phyloP scores from a whole-genome alignment of 1,139 yeast species.

The Nadsonia commutata region DNA sequence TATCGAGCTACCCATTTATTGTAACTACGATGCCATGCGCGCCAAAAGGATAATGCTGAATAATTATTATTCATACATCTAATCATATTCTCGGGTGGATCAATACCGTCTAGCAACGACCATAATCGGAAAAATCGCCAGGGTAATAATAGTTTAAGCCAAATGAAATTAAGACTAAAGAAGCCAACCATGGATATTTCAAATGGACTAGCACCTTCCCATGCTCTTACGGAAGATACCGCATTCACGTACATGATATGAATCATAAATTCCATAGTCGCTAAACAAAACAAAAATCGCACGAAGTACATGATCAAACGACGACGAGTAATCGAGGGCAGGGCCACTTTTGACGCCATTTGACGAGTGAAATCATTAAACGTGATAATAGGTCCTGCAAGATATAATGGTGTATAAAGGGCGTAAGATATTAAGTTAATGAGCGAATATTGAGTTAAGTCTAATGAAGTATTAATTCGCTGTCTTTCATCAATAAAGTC shows the following conservation, averaged over 20 bases:
- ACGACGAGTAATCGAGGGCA: constrained; percentile 38
- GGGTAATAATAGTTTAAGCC: constrained; percentile 83
- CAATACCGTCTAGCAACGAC: constrained; percentile 82
- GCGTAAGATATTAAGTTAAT: constrained; percentile 60
- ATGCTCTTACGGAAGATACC: constrained; percentile 73
- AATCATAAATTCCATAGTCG: constrained; percentile 76
- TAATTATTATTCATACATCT: constrained; percentile 91
- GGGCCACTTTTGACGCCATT: constrained; percentile 19
- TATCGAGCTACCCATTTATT: constrained; percentile 77
- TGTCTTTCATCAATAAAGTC: constrained; percentile 39
- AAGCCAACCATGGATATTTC: constrained; percentile 91
- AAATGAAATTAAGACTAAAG: constrained; percentile 76
- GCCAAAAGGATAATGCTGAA: constrained; percentile 89
- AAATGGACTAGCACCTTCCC: constrained; percentile 82
- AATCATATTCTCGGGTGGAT: constrained; percentile 96
- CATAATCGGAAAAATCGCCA: constrained; percentile 94
- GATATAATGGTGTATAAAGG: constrained; percentile 74
- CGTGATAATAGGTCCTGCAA: constrained; percentile 90
- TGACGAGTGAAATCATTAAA: constrained; percentile 86
- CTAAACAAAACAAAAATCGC: constrained; percentile 55
- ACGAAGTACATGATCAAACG: constrained; percentile 48
- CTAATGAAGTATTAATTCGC: constrained; percentile 53
- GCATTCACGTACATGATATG: constrained; percentile 92
- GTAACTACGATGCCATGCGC: constrained; percentile 95
- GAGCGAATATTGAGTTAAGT: constrained; percentile 41